These are phyloP conservation scores for Hemileia vastatrix DNA, from an alignment of 1,284 basidiomycete species.

Conservation along the genomic window DNA sequence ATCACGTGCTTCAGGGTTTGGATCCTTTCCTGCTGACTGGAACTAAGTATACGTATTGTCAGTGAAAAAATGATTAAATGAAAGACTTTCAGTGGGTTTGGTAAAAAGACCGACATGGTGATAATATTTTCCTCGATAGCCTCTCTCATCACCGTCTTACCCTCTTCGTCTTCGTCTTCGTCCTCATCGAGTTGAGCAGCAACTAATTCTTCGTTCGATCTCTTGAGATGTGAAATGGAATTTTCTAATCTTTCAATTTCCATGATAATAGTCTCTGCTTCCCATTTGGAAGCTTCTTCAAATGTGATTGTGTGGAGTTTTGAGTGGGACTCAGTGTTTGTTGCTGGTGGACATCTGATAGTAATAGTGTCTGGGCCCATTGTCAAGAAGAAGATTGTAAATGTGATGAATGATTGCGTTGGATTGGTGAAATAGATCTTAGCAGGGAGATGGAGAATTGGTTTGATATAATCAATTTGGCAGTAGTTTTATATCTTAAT, in stretches of 20 bases:
- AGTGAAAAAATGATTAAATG: neutral
- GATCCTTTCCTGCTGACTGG: constrained; percentile 6
- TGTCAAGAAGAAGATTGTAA: too few species aligned
- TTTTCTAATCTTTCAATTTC: constrained; percentile 14
- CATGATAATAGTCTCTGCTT: too few species aligned
- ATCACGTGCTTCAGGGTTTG: constrained; percentile 8
- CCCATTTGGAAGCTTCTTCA: too few species aligned
- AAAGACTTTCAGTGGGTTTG: neutral
- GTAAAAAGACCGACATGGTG: neutral
- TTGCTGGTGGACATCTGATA: too few species aligned
- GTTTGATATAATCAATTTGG: too few species aligned
- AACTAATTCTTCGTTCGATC: constrained; percentile 4
- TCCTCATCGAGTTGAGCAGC: neutral
- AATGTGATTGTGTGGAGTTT: too few species aligned
- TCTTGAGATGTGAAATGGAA: constrained; percentile 5
- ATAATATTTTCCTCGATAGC: constrained; percentile 11
- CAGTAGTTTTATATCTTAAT: too few species aligned
- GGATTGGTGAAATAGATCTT: too few species aligned
- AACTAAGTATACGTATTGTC: neutral
- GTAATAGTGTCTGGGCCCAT: too few species aligned
- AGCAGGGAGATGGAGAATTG: too few species aligned
- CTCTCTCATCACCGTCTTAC: neutral
- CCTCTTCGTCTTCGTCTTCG: neutral
- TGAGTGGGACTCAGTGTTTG: too few species aligned
- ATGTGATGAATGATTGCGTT: too few species aligned